Base-by-base conservation (phyloP, 139 green algal species). In the Closterium sp. region DNA sequence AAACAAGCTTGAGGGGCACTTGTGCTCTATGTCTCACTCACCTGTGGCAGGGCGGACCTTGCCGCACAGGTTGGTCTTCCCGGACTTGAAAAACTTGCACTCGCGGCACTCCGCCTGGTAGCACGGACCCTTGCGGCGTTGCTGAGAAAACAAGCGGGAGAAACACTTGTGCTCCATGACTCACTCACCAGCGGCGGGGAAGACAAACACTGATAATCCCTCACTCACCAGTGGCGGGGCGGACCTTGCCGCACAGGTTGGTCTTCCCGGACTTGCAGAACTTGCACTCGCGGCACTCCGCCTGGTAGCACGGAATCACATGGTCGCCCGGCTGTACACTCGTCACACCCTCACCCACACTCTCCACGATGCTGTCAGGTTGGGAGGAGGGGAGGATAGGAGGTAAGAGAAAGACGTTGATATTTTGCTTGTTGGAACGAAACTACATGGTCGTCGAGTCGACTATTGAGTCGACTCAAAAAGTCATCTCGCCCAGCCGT, bases 31-130 rank as follows among this genome's bases (percentile, higher is more conserved):
- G n/a, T 9, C 38, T 42, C 9, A 42, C 34, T 42, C 34, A 42
- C 34, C 34, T 10, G 34, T 91, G 30, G 89, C 89, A 0, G 73
- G 70, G 34, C 90, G 84, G 85, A 93, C 91, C 85, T 93, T 94
- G 4, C 73, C 88, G 95, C 98, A 99, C 38, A 99, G 96, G 96
- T 99, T 99, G 86, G 95, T 97, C 96, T 99, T 97, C 31, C 91
- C 91, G 73, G 92, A 95, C 95, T 96, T 96, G 96, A 98, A 99
- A 96, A 99, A 99, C 91, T 97, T 97, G 97, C 98, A 99, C 85
- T 45, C 89, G 90, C 98, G 97, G 95, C 99, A 97, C 4, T 97
- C 97, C 9, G 95, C 92, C 50, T 91, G 38, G 38, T 50, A 50
- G 38, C 38, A 50, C 7, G 88, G n/a, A 96, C 90, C 90, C 70